These are phyloP conservation scores for Leccinum pellstonianum DNA, from an alignment of 768 basidiomycete genomes.

Conservation along the genomic window DNA sequence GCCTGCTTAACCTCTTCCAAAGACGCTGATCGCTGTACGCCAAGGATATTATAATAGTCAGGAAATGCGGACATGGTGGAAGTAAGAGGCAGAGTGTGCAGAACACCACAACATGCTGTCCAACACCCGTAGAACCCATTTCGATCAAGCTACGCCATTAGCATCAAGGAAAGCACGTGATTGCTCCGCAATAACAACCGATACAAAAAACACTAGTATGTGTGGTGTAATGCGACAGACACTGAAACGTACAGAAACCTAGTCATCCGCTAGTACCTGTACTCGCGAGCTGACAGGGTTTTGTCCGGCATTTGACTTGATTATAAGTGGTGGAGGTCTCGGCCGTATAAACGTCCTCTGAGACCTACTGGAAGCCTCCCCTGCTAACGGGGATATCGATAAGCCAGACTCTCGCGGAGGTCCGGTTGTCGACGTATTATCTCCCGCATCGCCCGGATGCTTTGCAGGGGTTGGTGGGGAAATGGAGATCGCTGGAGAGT, in stretches of 20 bases:
- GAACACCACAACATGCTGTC: slow-evolving; percentile 9
- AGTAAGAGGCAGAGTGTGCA: slow-evolving; percentile 10
- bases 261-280: slow-evolving; percentile 21
- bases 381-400: slow-evolving; percentile 21
- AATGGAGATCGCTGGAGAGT: slow-evolving; percentile 22
- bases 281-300: slow-evolving; percentile 3
- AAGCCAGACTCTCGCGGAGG: slow-evolving; percentile 32
- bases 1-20: slow-evolving; percentile 72
- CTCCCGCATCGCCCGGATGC: slow-evolving; percentile 18
- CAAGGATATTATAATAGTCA: slow-evolving; percentile 73
- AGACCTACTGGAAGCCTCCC: slow-evolving; percentile 11
- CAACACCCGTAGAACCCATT: slow-evolving; percentile 2
- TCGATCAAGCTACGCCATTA: slow-evolving; percentile 1
- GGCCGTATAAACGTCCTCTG: slow-evolving; percentile 38
- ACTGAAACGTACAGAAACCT: neutral
- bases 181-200: slow-evolving; percentile 5
- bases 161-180: slow-evolving; percentile 18
- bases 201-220: neutral
- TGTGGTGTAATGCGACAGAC: neutral
- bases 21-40: slow-evolving; percentile 53
- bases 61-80: slow-evolving; percentile 70
- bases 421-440: slow-evolving; percentile 21
- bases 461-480: slow-evolving; percentile 18
- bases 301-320: slow-evolving; percentile 16
- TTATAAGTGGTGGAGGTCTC: slow-evolving; percentile 41